These are phyloP conservation scores for Fusarium neocosmosporiellum DNA, from an alignment of 2,329 filamentous ascomycete species.

Conservation along the genomic window DNA sequence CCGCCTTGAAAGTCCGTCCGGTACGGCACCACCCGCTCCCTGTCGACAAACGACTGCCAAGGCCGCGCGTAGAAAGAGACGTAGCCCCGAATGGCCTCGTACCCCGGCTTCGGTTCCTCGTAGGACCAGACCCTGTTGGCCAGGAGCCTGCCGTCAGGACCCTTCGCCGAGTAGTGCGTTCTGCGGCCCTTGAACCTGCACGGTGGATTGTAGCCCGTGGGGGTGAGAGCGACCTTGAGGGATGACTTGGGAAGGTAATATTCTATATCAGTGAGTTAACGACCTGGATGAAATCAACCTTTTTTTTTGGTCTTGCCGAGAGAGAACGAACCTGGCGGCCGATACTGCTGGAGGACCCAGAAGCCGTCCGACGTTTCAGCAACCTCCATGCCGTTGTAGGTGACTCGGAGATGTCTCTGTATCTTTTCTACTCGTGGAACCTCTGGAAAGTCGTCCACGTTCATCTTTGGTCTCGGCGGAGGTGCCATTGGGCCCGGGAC, in stretches of 20 bases:
- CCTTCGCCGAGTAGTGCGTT: slow-evolving; percentile 65
- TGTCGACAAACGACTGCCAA: slow-evolving; percentile 72
- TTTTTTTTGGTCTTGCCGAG: background rate
- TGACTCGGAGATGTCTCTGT: slow-evolving; percentile 65
- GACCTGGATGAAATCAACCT: background rate
- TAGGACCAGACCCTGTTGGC: slow-evolving; percentile 70
- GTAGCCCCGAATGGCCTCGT: slow-evolving; percentile 64
- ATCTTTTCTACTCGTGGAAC: slow-evolving; percentile 67
- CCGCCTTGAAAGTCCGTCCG: slow-evolving; percentile 73
- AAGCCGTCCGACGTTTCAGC: slow-evolving; percentile 69
- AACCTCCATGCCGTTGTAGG: slow-evolving; percentile 64
- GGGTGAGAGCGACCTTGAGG: slow-evolving; percentile 59
- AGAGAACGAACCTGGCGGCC: slow-evolving; percentile 65
- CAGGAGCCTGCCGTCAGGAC: slow-evolving; percentile 55
- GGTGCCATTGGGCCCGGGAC: background rate
- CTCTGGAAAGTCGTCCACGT: slow-evolving; percentile 68
- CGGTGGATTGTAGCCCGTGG: slow-evolving; percentile 57
- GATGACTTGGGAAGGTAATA: slow-evolving; percentile 69
- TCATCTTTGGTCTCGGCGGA: slow-evolving; percentile 48
- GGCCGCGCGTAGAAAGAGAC: slow-evolving; percentile 70
- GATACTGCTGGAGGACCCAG: slow-evolving; percentile 72
- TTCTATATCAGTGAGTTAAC: slow-evolving; percentile 49
- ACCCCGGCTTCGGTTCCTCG: slow-evolving; percentile 62
- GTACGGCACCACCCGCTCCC: slow-evolving; percentile 68
- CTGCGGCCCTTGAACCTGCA: slow-evolving; percentile 73